These are phyloP conservation scores for Colletotrichum orbiculare DNA, from an alignment of 2,329 filamentous ascomycete species.

Conservation along the genomic window DNA sequence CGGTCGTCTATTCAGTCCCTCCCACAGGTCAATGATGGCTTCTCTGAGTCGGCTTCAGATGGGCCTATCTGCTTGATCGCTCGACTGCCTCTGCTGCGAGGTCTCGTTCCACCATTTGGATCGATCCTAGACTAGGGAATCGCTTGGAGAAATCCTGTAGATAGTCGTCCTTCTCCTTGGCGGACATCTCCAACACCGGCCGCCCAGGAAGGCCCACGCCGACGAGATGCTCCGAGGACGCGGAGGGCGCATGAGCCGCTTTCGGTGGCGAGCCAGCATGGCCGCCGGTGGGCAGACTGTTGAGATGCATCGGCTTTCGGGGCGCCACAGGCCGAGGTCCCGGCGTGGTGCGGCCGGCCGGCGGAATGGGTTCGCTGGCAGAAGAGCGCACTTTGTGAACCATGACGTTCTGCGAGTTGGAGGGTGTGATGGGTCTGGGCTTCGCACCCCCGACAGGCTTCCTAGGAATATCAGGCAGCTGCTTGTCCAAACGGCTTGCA, in stretches of 20 bases:
- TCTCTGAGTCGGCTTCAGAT: neutral
- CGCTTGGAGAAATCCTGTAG: conserved; percentile 80
- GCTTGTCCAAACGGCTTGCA: conserved; percentile 50
- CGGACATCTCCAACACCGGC: conserved; percentile 65
- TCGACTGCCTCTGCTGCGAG: conserved; percentile 52
- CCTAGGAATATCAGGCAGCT: conserved; percentile 57
- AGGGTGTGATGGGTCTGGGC: conserved; percentile 43
- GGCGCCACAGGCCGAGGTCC: conserved; percentile 62
- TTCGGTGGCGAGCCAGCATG: conserved; percentile 59
- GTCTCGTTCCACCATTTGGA: conserved; percentile 89
- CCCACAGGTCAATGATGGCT: neutral
- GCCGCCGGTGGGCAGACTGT: conserved; percentile 61
- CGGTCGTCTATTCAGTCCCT: neutral
- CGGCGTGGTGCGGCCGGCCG: conserved; percentile 38
- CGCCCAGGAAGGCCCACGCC: conserved; percentile 60
- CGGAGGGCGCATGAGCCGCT: conserved; percentile 40
- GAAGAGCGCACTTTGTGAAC: conserved; percentile 38
- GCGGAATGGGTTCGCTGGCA: conserved; percentile 40
- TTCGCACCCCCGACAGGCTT: conserved; percentile 60
- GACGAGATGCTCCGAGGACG: conserved; percentile 52
- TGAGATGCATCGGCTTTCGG: conserved; percentile 71
- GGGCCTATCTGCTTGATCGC: conserved; percentile 18
- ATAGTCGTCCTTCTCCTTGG: conserved; percentile 74
- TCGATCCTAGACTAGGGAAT: conserved; percentile 84
- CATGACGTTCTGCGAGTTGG: conserved; percentile 34